These are phyloP conservation scores for Colletotrichum lini DNA, from an alignment of 2,329 filamentous ascomycete genomes.

Conservation along the genomic window DNA sequence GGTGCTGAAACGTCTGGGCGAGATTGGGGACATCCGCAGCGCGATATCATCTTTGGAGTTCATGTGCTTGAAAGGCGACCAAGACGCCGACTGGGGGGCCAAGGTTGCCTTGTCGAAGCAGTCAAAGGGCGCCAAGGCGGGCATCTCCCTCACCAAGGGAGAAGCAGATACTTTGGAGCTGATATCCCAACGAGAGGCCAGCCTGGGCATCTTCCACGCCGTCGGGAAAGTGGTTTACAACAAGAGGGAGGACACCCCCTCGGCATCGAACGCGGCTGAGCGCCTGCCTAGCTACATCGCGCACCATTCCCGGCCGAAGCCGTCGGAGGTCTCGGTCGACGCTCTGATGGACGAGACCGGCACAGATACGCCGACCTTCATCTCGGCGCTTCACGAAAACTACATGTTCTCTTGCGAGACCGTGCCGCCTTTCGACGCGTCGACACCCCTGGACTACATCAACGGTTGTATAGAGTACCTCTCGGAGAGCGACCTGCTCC, in stretches of 20 bases:
- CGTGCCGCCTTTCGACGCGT: constrained; percentile 61
- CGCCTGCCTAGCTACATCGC: constrained; percentile 72
- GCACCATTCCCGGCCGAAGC: constrained; percentile 70
- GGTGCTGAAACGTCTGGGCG: constrained; percentile 84
- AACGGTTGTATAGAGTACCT: constrained; percentile 89
- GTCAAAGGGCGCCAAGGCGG: constrained; percentile 72
- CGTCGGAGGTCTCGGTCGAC: constrained; percentile 78
- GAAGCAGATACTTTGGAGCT: constrained; percentile 86
- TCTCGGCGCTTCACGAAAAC: constrained; percentile 93
- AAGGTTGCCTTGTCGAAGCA: constrained; percentile 79
- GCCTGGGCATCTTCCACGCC: constrained; percentile 94
- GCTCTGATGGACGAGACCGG: constrained; percentile 92
- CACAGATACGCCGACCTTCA: constrained; percentile 91
- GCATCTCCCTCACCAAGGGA: constrained; percentile 76
- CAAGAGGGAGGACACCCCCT: constrained; percentile 77
- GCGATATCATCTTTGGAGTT: constrained; percentile 96
- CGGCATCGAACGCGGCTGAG: constrained; percentile 62
- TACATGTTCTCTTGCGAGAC: constrained; percentile 87
- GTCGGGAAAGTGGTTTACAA: constrained; percentile 98
- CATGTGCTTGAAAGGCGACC: constrained; percentile 85
- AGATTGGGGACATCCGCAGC: constrained; percentile 92
- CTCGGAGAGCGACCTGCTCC: constrained; percentile 90
- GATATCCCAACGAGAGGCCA: constrained; percentile 89
- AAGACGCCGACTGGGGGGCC: constrained; percentile 81
- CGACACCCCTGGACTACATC: constrained; percentile 81